Percentiles rank a stretch among this genome's conserved stretches.
Conservation (phyloP, 257 asterid genomes). For the Solanum rostratum region DNA sequence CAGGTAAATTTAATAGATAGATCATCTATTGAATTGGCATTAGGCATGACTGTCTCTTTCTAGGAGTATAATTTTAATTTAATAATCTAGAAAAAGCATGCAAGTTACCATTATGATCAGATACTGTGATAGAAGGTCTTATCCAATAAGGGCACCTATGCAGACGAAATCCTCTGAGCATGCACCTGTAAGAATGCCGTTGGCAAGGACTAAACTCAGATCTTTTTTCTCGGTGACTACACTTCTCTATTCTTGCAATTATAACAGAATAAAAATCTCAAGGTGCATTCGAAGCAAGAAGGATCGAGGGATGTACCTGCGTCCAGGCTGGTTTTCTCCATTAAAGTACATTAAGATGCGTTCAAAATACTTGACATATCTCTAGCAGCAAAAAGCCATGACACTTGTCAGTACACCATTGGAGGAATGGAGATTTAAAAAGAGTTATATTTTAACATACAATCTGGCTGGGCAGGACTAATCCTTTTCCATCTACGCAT, state of each 20-base stretch:
- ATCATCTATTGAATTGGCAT: neutral
- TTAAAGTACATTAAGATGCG: conserved; percentile 75
- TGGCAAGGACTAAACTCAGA: neutral
- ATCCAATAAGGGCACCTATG: conserved; percentile 95
- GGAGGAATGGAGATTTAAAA: neutral
- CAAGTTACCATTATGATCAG: conserved; percentile 70
- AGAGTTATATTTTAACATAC: conserved; percentile 33
- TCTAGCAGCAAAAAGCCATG: conserved; percentile 26
- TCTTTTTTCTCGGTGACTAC: neutral
- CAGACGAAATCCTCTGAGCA: conserved; percentile 95
- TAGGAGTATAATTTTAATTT: neutral
- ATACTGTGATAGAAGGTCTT: conserved; percentile 80
- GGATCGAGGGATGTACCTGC: conserved; percentile 44
- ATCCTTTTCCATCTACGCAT: conserved; percentile 89
- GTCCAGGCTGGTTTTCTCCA: conserved; percentile 97
- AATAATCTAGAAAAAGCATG: neutral
- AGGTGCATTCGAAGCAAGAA: neutral
- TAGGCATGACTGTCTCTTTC: neutral
- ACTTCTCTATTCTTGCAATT: neutral
- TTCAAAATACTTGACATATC: conserved; percentile 97
- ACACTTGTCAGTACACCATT: neutral
- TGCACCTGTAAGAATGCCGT: conserved; percentile 52
- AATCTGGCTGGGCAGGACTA: conserved; percentile 96
- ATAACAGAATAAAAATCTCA: neutral
- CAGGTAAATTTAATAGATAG: neutral